Conservation (phyloP, 192 early-diverging fungal species). For the Umbelopsis sp. region DNA sequence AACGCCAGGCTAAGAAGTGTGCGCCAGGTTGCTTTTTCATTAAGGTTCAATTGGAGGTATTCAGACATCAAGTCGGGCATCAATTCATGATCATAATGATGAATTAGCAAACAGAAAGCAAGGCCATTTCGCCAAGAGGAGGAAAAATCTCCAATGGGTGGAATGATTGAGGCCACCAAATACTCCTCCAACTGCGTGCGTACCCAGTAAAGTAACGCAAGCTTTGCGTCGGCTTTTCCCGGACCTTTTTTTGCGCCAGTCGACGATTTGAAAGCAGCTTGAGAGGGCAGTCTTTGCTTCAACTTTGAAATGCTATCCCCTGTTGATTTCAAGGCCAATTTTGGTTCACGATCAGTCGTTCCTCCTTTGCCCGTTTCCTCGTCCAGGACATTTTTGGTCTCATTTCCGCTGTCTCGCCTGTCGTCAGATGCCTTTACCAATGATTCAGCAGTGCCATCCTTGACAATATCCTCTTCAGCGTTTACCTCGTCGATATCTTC, state of each 20-base stretch:
- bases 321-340: not conserved
- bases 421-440: too few species aligned
- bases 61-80: constrained; percentile 47
- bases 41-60: constrained; percentile 38
- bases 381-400: too few species aligned
- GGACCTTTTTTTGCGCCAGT: not conserved
- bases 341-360: not conserved
- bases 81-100: constrained; percentile 44
- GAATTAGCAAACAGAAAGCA: constrained; percentile 54
- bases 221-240: constrained; percentile 43
- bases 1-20: constrained; percentile 40
- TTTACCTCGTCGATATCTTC: not conserved
- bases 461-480: not conserved
- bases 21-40: constrained; percentile 40
- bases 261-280: not conserved
- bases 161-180: constrained; percentile 48
- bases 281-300: not conserved
- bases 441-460: not conserved
- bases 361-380: not conserved
- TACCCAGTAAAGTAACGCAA: constrained; percentile 55
- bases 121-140: constrained; percentile 54
- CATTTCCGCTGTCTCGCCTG: too few species aligned
- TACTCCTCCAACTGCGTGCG: constrained; percentile 54
- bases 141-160: constrained; percentile 52
- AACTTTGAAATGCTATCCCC: constrained; percentile 8